These are phyloP conservation scores for Pisolithus microcarpus DNA, from an alignment of 768 basidiomycete species.

Conservation along the genomic window DNA sequence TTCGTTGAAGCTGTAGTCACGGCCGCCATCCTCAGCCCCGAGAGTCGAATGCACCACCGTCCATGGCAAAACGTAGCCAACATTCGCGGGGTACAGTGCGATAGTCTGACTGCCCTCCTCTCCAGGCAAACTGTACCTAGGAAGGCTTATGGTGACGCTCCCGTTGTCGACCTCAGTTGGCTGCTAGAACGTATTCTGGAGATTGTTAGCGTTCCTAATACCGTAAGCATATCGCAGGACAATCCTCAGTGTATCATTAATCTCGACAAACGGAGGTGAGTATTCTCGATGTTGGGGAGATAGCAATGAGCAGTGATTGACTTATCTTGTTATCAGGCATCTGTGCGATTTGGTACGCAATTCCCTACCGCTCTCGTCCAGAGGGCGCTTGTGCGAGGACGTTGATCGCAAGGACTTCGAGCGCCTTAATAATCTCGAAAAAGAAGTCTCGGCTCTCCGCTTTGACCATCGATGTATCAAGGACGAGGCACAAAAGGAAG, in stretches of 20 bases:
- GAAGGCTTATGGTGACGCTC: conserved; percentile 39
- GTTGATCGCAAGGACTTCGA: conserved; percentile 63
- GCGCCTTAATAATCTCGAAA: conserved; percentile 68
- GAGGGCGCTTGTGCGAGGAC: conserved; percentile 46
- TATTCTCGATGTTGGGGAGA: background rate
- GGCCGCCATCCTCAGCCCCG: conserved; percentile 70
- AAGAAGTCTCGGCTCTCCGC: conserved; percentile 50
- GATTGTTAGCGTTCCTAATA: conserved; percentile 67
- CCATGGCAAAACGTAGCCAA: conserved; percentile 71
- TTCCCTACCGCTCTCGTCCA: conserved; percentile 38
- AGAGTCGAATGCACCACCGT: conserved; percentile 71
- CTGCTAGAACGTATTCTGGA: conserved; percentile 76
- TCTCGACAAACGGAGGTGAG: conserved; percentile 76
- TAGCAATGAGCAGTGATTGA: conserved; percentile 7
- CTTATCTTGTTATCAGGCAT: conserved; percentile 38
- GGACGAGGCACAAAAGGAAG: conserved; percentile 70
- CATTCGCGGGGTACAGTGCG: conserved; percentile 54
- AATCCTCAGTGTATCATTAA: conserved; percentile 62
- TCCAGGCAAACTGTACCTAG: conserved; percentile 41
- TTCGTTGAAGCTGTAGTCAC: conserved; percentile 74
- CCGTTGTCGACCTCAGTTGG: conserved; percentile 79
- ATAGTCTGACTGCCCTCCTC: conserved; percentile 53
- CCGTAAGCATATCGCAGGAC: conserved; percentile 47
- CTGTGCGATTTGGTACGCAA: conserved; percentile 58
- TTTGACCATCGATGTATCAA: conserved; percentile 69